phyloP scores from a whole-genome alignment of 352 stramenopile genomes.

The Pseudoperonospora humuli region DNA sequence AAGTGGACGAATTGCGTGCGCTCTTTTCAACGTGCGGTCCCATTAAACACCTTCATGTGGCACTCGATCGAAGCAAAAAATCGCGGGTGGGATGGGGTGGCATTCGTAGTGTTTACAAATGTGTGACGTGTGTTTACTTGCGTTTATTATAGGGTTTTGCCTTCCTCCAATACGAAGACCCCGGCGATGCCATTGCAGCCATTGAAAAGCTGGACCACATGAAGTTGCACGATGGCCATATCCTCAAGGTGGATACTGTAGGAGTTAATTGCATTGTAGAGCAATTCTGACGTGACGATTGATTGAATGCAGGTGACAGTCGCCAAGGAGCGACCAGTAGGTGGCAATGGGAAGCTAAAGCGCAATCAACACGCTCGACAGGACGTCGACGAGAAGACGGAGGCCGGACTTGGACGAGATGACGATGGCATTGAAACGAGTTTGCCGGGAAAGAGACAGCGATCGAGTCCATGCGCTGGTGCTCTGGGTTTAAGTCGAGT shows the following conservation, averaged over 20 bases:
- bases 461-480: constrained; percentile 38
- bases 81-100: constrained; percentile 51
- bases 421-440: constrained; percentile 23
- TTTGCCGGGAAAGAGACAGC: constrained; percentile 49
- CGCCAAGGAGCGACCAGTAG: constrained; percentile 37
- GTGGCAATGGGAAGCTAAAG: constrained; percentile 56
- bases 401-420: constrained; percentile 9
- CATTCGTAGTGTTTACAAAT: too few relatives aligned
- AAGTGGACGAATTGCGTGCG: constrained; percentile 48
- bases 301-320: constrained; percentile 49
- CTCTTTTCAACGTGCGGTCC: constrained; percentile 52
- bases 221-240: constrained; percentile 54
- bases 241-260: constrained; percentile 49
- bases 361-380: constrained; percentile 46
- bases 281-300: too few relatives aligned
- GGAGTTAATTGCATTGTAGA: too few relatives aligned
- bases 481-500: constrained; percentile 6
- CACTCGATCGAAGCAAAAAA: constrained; percentile 70
- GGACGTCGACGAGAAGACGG: constrained; percentile 26
- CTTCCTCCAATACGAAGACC: constrained; percentile 68
- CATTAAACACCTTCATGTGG: constrained; percentile 62
- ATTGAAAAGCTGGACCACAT: constrained; percentile 61
- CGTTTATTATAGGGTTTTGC: constrained; percentile 45
- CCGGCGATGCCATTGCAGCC: constrained; percentile 29
- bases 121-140: neutral